A percentile compares a stretch with the other conserved stretches of the same genome.
Conservation (phyloP, 2,329 filamentous ascomycete species). For the Claviceps sorghi region DNA sequence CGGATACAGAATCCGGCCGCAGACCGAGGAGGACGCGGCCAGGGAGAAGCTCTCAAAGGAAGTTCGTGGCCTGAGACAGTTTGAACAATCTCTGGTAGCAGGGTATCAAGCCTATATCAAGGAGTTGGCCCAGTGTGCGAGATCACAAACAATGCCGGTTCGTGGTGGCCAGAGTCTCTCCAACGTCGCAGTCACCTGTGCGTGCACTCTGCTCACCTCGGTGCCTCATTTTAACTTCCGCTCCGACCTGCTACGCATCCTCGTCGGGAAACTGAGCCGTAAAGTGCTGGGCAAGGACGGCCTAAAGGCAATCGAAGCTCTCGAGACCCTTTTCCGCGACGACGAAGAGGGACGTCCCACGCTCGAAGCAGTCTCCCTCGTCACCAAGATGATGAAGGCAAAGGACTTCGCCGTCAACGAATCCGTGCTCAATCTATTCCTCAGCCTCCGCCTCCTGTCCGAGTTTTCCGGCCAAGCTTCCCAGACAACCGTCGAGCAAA, state of each 20-base stretch:
- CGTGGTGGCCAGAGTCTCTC: conserved; percentile 38
- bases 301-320: conserved; percentile 57
- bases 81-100: conserved; percentile 73
- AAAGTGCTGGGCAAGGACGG: conserved; percentile 61
- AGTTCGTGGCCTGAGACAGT: conserved; percentile 64
- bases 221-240: conserved; percentile 98
- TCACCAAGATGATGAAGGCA: conserved; percentile 92
- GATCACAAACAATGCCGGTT: conserved; percentile 30
- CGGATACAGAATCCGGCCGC: conserved; percentile 81
- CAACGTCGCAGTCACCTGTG: conserved; percentile 70
- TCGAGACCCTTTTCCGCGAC: conserved; percentile 69
- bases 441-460: conserved; percentile 73
- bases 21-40: conserved; percentile 60
- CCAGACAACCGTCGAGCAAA: conserved; percentile 53
- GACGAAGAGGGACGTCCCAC: conserved; percentile 85
- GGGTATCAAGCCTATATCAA: conserved; percentile 78
- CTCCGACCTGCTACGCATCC: conserved; percentile 69
- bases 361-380: conserved; percentile 67
- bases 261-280: conserved; percentile 69
- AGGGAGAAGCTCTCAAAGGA: conserved; percentile 82
- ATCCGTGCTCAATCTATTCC: conserved; percentile 74
- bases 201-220: conserved; percentile 62
- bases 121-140: conserved; percentile 54
- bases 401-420: conserved; percentile 74
- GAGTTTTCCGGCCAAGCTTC: conserved; percentile 81